Evolutionary conservation across 176 grass and related monocot genomes (phyloP).

Genomic region (Elymus sibiricus): DNA sequence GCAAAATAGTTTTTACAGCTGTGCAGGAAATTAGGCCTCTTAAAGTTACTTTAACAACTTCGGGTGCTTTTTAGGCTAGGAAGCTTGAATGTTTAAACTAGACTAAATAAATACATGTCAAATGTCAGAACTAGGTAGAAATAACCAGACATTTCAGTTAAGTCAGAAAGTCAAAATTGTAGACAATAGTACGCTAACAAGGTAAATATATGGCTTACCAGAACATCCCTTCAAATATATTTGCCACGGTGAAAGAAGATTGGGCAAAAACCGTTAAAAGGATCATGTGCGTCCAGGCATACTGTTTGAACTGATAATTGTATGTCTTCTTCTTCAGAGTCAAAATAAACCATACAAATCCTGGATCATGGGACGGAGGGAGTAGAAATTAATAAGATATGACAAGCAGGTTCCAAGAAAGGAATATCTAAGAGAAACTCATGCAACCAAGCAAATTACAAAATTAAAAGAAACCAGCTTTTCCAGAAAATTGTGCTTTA

Average conservation of each 20-base stretch:
- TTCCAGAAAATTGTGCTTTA: not conserved
- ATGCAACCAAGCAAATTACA: constrained; percentile 15
- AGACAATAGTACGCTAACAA: not conserved
- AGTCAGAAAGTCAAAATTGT: not conserved
- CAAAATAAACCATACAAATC: constrained; percentile 99
- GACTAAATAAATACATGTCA: constrained; percentile 2
- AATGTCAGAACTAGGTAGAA: not conserved
- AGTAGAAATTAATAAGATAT: constrained; percentile 11
- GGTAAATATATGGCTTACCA: constrained; percentile 53
- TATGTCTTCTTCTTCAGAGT: constrained; percentile 98
- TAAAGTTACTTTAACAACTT: not conserved
- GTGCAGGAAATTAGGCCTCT: not conserved
- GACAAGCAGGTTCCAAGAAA: not conserved
- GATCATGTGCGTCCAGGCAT: constrained; percentile 99
- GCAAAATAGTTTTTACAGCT: not conserved
- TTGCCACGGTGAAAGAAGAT: constrained; percentile 97
- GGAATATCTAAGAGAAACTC: not conserved
- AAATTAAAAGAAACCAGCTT: not conserved
- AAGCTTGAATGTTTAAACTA: not conserved
- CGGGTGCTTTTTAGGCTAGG: not conserved
- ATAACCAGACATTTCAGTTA: not conserved
- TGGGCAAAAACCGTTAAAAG: constrained; percentile 90
- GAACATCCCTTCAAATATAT: constrained; percentile 99
- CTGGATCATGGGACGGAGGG: constrained; percentile 51
- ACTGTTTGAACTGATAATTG: constrained; percentile 99